Conservation (phyloP, 768 basidiomycete species). For the Mycena latifolia region DNA sequence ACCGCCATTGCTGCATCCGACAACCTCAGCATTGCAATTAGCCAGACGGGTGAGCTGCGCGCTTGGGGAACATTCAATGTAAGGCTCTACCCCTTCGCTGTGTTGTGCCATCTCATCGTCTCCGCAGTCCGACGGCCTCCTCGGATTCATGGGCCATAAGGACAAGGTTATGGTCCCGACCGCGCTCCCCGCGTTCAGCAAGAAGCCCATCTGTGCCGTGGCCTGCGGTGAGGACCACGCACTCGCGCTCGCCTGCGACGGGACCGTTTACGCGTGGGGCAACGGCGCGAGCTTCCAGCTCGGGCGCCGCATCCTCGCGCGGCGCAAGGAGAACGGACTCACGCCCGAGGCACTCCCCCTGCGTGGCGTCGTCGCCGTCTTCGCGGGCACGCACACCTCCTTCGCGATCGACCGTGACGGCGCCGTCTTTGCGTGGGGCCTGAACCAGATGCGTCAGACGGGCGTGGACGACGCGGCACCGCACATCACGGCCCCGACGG, state of each 20-base stretch:
- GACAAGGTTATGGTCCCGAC: conserved; percentile 22
- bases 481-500: conserved; percentile 27
- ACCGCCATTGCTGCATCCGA: conserved; percentile 29
- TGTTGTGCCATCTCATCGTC: neutral
- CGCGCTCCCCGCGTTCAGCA: conserved; percentile 19
- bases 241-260: conserved; percentile 29
- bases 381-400: conserved; percentile 27
- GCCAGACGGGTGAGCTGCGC: conserved; percentile 26
- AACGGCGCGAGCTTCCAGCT: conserved; percentile 26
- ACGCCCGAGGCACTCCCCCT: conserved; percentile 27
- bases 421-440: conserved; percentile 33
- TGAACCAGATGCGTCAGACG: conserved; percentile 33
- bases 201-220: conserved; percentile 18
- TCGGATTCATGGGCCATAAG: conserved; percentile 28
- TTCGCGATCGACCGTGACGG: conserved; percentile 31
- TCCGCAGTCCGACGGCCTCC: conserved; percentile 24
- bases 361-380: conserved; percentile 22
- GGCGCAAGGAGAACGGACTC: conserved; percentile 20
- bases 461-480: conserved; percentile 20
- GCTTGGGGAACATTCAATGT: conserved; percentile 36
- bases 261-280: conserved; percentile 33
- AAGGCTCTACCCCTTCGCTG: neutral
- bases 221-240: conserved; percentile 34
- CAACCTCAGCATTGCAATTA: conserved; percentile 29
- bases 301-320: conserved; percentile 26